phyloP scores from a whole-genome alignment of 2,329 filamentous ascomycete species.

The Cladosporium austrohemisphaericum region DNA sequence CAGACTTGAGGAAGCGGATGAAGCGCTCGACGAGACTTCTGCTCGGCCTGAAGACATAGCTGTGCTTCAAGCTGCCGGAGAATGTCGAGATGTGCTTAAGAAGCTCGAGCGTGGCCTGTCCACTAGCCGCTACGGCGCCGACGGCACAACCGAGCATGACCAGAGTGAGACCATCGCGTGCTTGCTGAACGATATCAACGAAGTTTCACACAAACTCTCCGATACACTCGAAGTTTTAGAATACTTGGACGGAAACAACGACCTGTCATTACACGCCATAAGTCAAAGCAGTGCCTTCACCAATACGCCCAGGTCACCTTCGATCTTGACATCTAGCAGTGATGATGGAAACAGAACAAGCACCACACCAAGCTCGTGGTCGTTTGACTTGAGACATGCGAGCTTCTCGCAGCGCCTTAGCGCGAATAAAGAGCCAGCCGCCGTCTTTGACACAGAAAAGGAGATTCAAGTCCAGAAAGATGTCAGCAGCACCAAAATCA shows the following conservation, averaged over 20 bases:
- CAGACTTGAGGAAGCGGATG: constrained; percentile 21
- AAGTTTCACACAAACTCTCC: constrained; percentile 1
- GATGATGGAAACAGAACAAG: constrained; percentile 2
- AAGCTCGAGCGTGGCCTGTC: constrained; percentile 18
- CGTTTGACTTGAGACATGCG: background rate
- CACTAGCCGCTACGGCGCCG: constrained; percentile 7
- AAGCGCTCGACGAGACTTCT: constrained; percentile 15
- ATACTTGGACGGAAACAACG: background rate
- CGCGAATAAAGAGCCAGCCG: background rate
- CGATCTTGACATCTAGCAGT: background rate
- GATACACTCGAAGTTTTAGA: background rate
- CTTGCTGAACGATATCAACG: constrained; percentile 3
- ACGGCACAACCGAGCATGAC: background rate
- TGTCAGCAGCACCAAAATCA: too few relatives aligned
- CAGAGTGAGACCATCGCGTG: background rate
- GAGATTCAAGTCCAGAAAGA: constrained; percentile 12
- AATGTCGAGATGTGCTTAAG: constrained; percentile 16
- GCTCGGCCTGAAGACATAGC: constrained; percentile 6
- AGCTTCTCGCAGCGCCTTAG: constrained; percentile 1
- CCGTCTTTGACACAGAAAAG: background rate
- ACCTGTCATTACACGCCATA: background rate
- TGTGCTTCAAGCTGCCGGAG: constrained; percentile 5
- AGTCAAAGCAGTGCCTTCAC: background rate
- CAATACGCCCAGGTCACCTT: background rate
- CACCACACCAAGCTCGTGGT: constrained; percentile 4